Percentiles rank a stretch among this genome's conserved stretches.
Conservation (phyloP, 179 eudicot species). For the Amaranthus tricolor region DNA sequence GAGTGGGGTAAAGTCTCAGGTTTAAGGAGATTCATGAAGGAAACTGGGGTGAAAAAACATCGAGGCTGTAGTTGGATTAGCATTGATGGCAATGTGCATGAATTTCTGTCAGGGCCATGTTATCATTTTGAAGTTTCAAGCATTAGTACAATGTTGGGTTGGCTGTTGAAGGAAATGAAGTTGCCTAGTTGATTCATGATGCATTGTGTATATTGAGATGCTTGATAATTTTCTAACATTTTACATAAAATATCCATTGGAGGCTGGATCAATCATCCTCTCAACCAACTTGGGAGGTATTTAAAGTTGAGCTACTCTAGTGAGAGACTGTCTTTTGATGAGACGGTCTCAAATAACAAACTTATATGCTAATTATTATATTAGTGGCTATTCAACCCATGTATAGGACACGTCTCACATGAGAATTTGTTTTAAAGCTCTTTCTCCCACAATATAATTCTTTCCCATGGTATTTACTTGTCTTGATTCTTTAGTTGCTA, state of each 20-base stretch:
- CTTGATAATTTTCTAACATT: neutral
- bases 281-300: constrained; percentile 1
- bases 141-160: constrained; percentile 28
- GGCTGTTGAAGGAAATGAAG: constrained; percentile 37
- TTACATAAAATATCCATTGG: neutral
- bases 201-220: constrained; percentile 8
- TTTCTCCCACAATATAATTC: too few relatives aligned
- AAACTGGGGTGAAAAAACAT: constrained; percentile 59
- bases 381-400: too few relatives aligned
- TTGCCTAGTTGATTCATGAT: constrained; percentile 12
- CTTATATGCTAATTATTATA: too few relatives aligned
- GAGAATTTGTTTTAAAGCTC: too few relatives aligned
- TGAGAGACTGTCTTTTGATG: too few relatives aligned
- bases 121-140: constrained; percentile 30
- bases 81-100: constrained; percentile 55
- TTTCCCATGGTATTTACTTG: too few relatives aligned
- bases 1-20: constrained; percentile 60
- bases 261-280: neutral
- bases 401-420: too few relatives aligned
- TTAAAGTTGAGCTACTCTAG: neutral
- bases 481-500: too few relatives aligned
- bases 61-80: constrained; percentile 70
- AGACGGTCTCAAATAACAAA: too few relatives aligned
- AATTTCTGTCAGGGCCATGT: constrained; percentile 40
- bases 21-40: constrained; percentile 63